Base-by-base conservation (phyloP, 331 rosid species). In the Pyrus hybrid region DNA sequence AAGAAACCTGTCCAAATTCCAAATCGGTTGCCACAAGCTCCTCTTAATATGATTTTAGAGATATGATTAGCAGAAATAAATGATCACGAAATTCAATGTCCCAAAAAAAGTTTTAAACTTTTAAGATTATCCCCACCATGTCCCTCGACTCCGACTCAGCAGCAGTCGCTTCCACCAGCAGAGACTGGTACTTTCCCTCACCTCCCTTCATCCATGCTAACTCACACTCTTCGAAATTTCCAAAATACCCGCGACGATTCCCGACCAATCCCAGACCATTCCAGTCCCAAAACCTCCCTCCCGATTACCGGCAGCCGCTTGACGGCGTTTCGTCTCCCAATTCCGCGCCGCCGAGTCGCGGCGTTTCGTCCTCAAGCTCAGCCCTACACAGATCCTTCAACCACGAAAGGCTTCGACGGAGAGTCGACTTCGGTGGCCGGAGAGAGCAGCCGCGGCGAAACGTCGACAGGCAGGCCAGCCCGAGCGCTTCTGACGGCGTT, bases 121-220 rank as follows among this genome's bases (percentile, higher is more conserved):
- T 53, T 6, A 1, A 8, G 1, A n/a, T 72, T 47, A 75, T 86
- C 0, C 41, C 85, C 45, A 23, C 13, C 0, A 87, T 85, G 91
- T 78, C 87, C 84, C 35, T 72, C 12, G 83, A 85, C 37, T 77
- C 89, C n/a, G 91, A 84, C 51, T 43, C 85, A 61, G 73, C 87
- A 12, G 51, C 88, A 25, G 63, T 81, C 22, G 68, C 82, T 13
- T 73, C 90, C 68, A 28, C 88, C 51, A 83, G 84, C 45, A 77
- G 96, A 51, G 96, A 90, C 83, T 88, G 97, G 97, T 84, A 85
- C 83, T 92, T 88, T 80, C 97, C 93, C 28, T 85, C 98, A 12
- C 93, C 88, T 79, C 84, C 94, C 28, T 84, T 77, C 84, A 7
- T 74, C 79, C 83, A 86, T 57, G 5, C 22, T 3, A 64, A 64